phyloP scores from a whole-genome alignment of 495 filamentous ascomycete species.

The Lineolata rhizophorae region DNA sequence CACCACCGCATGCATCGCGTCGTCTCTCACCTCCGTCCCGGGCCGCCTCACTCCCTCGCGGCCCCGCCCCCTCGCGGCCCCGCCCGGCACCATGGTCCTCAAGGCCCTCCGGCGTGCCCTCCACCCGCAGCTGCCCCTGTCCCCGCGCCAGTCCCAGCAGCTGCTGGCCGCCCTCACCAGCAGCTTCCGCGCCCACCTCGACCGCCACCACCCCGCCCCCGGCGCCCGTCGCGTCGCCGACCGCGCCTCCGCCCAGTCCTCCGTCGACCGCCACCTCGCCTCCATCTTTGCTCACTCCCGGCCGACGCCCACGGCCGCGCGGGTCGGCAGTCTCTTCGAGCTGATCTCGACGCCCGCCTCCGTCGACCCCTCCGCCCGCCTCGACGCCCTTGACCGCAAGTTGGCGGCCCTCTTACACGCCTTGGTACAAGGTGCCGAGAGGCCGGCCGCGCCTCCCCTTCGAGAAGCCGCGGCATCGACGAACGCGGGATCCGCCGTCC shows the following conservation, averaged over 20 bases:
- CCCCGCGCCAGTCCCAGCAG: slow-evolving; percentile 37
- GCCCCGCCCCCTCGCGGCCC: slow-evolving; percentile 7
- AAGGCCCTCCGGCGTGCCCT: slow-evolving; percentile 23
- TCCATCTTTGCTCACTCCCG: too few species aligned
- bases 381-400: too few species aligned
- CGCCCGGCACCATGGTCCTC: too few species aligned
- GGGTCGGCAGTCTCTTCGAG: too few species aligned
- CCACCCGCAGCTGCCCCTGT: slow-evolving; percentile 47
- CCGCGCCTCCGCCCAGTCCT: slow-evolving; percentile 6
- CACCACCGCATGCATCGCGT: neutral
- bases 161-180: slow-evolving; percentile 46
- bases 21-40: slow-evolving; percentile 3
- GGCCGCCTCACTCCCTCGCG: slow-evolving; percentile 9
- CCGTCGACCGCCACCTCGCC: neutral
- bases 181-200: slow-evolving; percentile 57
- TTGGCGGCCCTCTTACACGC: too few species aligned
- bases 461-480: too few species aligned
- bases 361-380: too few species aligned
- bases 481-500: too few species aligned
- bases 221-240: slow-evolving; percentile 1
- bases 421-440: too few species aligned
- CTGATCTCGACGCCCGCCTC: too few species aligned
- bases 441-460: too few species aligned
- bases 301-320: too few species aligned
- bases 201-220: slow-evolving; percentile 31